A percentile compares a stretch with the other conserved stretches of the same genome.
Conservation (phyloP, 2,329 filamentous ascomycete species). For the Talaromyces sp. region DNA sequence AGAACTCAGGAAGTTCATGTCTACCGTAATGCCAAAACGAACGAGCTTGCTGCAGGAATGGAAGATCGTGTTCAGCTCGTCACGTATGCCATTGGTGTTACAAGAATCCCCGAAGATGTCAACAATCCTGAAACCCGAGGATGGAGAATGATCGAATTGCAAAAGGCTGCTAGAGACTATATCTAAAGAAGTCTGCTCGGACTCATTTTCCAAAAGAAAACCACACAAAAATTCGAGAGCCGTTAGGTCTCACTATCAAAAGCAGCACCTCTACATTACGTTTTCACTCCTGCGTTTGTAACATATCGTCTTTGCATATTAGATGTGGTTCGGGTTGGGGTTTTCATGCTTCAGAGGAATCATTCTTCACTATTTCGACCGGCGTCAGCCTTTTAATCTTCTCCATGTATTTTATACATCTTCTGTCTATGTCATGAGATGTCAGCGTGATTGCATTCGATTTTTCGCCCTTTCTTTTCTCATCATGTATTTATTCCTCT, state of each 20-base stretch:
- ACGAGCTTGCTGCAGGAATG: constrained; percentile 90
- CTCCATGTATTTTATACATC: constrained; percentile 16
- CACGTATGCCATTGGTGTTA: constrained; percentile 96
- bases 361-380: constrained; percentile 5
- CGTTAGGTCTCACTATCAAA: constrained; percentile 8
- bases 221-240: not conserved
- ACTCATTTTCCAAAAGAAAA: not conserved
- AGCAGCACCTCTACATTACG: constrained; percentile 5
- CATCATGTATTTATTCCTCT: constrained; percentile 14
- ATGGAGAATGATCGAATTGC: constrained; percentile 96
- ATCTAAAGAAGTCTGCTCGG: constrained; percentile 51
- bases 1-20: constrained; percentile 97
- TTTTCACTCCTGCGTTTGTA: constrained; percentile 35
- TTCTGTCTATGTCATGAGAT: constrained; percentile 14
- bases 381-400: constrained; percentile 13
- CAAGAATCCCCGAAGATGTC: constrained; percentile 88
- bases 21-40: constrained; percentile 86
- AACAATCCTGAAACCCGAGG: constrained; percentile 95
- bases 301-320: constrained; percentile 39
- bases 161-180: constrained; percentile 95
- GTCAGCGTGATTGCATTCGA: constrained; percentile 10
- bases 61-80: constrained; percentile 98
- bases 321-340: constrained; percentile 35
- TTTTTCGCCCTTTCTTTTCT: constrained; percentile 2
- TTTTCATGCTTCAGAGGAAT: constrained; percentile 15